phyloP scores from a whole-genome alignment of 2,329 filamentous ascomycete species.

The Diaporthe australafricana region DNA sequence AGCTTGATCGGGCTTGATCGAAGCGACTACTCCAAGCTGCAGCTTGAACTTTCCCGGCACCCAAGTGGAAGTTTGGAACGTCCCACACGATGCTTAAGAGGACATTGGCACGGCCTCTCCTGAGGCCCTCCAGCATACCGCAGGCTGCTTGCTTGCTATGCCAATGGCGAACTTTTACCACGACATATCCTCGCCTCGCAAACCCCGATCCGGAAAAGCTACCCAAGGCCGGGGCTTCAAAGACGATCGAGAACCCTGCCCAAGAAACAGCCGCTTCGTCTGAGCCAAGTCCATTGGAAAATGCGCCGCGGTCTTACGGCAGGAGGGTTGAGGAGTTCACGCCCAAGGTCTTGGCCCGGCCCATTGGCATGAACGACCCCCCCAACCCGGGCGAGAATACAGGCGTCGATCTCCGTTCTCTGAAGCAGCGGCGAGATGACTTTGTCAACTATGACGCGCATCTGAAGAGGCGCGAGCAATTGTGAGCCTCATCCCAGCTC shows the following conservation, averaged over 20 bases:
- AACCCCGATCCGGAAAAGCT: slow-evolving; percentile 35
- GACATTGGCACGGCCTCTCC: slow-evolving; percentile 2
- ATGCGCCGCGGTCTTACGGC: slow-evolving; percentile 71
- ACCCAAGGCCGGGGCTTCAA: slow-evolving; percentile 35
- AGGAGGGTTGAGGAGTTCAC: slow-evolving; percentile 66
- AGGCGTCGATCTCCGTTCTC: slow-evolving; percentile 75
- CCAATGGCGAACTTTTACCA: slow-evolving; percentile 63
- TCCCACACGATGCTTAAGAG: slow-evolving; percentile 28
- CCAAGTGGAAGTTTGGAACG: background rate
- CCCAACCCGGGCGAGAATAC: slow-evolving; percentile 85
- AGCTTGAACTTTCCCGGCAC: background rate
- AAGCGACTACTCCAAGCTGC: background rate
- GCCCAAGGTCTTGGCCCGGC: slow-evolving; percentile 72
- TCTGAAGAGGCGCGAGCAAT: slow-evolving; percentile 76
- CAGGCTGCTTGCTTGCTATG: slow-evolving; percentile 59
- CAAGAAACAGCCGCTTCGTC: slow-evolving; percentile 26
- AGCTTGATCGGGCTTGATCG: background rate
- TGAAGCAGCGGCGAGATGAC: slow-evolving; percentile 79
- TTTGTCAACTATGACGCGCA: slow-evolving; percentile 90
- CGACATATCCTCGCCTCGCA: slow-evolving; percentile 52
- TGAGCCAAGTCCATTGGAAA: slow-evolving; percentile 59
- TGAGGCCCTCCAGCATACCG: slow-evolving; percentile 10
- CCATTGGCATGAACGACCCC: slow-evolving; percentile 83
- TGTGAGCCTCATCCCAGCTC: slow-evolving; percentile 63
- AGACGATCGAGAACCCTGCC: slow-evolving; percentile 38